phyloP scores from a whole-genome alignment of 2,329 filamentous ascomycete species.

The Pyricularia grisea region DNA sequence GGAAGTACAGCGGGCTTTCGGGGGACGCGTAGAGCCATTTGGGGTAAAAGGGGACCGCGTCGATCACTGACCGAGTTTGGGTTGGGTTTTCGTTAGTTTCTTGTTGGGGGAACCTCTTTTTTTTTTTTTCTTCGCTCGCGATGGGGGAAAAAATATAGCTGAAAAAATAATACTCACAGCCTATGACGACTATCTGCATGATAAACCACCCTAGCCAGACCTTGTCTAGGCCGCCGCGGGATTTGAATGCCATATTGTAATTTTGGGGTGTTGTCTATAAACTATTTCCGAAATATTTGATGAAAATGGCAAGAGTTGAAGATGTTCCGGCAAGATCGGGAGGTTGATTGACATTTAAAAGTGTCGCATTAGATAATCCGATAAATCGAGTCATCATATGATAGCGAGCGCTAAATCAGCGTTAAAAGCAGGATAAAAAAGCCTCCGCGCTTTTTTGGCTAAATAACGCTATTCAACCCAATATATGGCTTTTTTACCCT shows the following conservation, averaged over 20 bases:
- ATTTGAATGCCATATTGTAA: background rate
- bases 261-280: background rate
- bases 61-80: constrained; percentile 30
- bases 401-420: too few relatives aligned
- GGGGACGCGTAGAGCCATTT: constrained; percentile 29
- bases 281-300: background rate
- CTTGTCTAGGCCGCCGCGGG: constrained; percentile 14
- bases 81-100: background rate
- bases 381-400: too few relatives aligned
- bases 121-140: too few relatives aligned
- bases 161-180: constrained; percentile 15
- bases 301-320: background rate
- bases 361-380: too few relatives aligned
- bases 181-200: constrained; percentile 19
- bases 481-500: too few relatives aligned
- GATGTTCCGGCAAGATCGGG: background rate
- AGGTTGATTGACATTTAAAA: background rate
- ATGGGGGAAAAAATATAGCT: too few relatives aligned
- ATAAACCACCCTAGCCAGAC: constrained; percentile 23
- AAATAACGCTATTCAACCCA: too few relatives aligned
- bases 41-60: constrained; percentile 45
- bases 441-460: too few relatives aligned
- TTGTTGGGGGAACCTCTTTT: background rate
- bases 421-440: too few relatives aligned
- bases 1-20: constrained; percentile 35